Conservation (phyloP, 2,329 filamentous ascomycete species). For the Aspergillus neoniger region DNA sequence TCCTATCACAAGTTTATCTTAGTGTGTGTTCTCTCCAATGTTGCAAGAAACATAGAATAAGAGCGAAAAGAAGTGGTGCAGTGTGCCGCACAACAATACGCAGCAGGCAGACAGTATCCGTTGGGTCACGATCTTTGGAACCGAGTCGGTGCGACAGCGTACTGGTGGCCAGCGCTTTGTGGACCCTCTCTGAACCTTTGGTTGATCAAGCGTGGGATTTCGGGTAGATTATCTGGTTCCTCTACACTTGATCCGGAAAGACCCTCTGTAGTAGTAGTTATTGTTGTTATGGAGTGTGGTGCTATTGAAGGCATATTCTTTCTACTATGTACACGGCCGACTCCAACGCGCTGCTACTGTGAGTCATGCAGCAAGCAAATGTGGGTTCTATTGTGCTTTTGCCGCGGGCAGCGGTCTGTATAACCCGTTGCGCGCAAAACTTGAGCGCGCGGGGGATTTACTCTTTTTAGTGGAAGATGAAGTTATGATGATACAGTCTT, state of each 20-base stretch:
- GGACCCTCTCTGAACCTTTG: neutral
- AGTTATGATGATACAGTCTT: neutral
- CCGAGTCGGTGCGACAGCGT: constrained; percentile 1
- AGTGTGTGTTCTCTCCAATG: neutral
- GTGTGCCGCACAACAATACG: neutral
- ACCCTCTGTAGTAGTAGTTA: too few relatives aligned
- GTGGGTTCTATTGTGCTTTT: neutral
- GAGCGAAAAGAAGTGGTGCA: neutral
- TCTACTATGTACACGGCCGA: neutral
- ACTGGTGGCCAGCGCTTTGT: neutral
- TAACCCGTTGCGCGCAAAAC: neutral
- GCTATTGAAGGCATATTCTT: neutral
- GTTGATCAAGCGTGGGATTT: neutral
- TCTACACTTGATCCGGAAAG: too few relatives aligned
- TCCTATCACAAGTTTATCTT: neutral
- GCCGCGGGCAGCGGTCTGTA: neutral
- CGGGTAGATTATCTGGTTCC: neutral
- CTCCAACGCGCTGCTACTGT: neutral
- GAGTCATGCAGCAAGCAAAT: neutral
- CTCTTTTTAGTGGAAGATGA: neutral
- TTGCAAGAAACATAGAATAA: neutral
- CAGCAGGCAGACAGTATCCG: neutral
- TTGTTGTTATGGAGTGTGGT: too few relatives aligned
- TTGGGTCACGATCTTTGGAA: neutral
- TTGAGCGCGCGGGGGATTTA: neutral